phyloP scores from a whole-genome alignment of 2,329 filamentous ascomycete species.

The Xylaria hypoxylon region DNA sequence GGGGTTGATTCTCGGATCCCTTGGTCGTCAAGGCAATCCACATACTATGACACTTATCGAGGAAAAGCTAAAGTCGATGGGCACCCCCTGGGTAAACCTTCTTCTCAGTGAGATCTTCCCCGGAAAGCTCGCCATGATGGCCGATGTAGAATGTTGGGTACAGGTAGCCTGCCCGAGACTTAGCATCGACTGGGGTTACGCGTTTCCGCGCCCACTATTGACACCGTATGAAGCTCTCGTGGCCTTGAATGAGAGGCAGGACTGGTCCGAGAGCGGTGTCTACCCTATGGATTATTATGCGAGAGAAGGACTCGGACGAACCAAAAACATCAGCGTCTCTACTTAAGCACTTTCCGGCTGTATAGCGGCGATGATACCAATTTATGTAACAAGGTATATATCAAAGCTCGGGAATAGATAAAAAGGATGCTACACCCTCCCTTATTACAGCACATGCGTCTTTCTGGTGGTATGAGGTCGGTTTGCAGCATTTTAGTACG shows the following conservation, averaged over 20 bases:
- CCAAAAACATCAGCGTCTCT: conserved; percentile 58
- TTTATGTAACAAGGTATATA: background rate
- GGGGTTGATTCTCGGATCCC: conserved; percentile 92
- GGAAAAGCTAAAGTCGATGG: conserved; percentile 74
- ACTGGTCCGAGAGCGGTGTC: conserved; percentile 75
- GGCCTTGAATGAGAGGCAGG: conserved; percentile 81
- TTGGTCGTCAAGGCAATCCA: conserved; percentile 95
- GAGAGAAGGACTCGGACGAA: conserved; percentile 88
- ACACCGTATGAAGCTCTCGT: conserved; percentile 97
- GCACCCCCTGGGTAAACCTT: conserved; percentile 85
- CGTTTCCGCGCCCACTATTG: conserved; percentile 86
- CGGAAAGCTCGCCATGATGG: conserved; percentile 92
- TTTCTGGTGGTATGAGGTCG: background rate
- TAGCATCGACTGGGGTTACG: conserved; percentile 99
- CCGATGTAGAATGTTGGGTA: conserved; percentile 96
- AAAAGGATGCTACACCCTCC: background rate
- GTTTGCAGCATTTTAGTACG: background rate
- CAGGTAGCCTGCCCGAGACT: conserved; percentile 96
- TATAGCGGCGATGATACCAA: background rate
- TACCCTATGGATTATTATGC: conserved; percentile 99
- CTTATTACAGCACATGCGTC: background rate
- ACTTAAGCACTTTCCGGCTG: conserved; percentile 33
- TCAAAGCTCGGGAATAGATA: background rate
- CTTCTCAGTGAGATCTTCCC: conserved; percentile 96
- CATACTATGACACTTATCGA: conserved; percentile 92